Evolutionary conservation across 768 basidiomycete species (phyloP).

Genomic region (Pleurotus platypus): DNA sequence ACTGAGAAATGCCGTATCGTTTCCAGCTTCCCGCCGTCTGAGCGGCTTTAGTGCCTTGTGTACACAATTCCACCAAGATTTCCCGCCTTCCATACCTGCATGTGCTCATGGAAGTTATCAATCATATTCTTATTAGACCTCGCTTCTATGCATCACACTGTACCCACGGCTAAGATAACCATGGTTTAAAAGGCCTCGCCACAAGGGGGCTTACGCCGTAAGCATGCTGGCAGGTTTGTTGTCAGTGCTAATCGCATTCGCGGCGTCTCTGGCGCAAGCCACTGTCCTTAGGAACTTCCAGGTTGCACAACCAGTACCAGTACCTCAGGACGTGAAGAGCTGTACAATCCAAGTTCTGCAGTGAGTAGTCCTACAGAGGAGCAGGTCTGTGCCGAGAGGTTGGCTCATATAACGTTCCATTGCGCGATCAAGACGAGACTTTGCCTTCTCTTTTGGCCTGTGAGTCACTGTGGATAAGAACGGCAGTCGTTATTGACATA

Average conservation of each 20-base stretch:
- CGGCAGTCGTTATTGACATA: background rate
- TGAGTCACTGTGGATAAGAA: slow-evolving; percentile 26
- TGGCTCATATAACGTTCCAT: background rate
- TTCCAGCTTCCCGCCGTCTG: background rate
- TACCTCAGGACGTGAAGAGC: slow-evolving; percentile 56
- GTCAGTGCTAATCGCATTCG: background rate
- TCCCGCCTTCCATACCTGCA: background rate
- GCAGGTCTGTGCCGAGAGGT: too few relatives aligned
- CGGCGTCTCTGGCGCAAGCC: slow-evolving; percentile 19
- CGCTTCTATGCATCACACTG: background rate
- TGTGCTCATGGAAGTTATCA: background rate
- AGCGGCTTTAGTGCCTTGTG: background rate
- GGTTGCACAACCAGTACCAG: slow-evolving; percentile 67
- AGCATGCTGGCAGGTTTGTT: background rate
- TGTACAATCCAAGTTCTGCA: slow-evolving; percentile 65
- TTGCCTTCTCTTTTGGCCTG: slow-evolving; percentile 69
- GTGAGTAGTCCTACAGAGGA: slow-evolving; percentile 29
- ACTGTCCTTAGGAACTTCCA: slow-evolving; percentile 62
- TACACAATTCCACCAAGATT: background rate
- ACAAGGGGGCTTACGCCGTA: too few relatives aligned
- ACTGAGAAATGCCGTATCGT: background rate
- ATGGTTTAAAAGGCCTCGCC: background rate
- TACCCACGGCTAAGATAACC: background rate
- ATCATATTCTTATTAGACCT: background rate
- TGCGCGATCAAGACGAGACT: slow-evolving; percentile 49